Evolutionary conservation across 2,329 filamentous ascomycete species (phyloP), one percentile per base, ranked within the genome.

Genomic region (Colletotrichum limetticola): DNA sequence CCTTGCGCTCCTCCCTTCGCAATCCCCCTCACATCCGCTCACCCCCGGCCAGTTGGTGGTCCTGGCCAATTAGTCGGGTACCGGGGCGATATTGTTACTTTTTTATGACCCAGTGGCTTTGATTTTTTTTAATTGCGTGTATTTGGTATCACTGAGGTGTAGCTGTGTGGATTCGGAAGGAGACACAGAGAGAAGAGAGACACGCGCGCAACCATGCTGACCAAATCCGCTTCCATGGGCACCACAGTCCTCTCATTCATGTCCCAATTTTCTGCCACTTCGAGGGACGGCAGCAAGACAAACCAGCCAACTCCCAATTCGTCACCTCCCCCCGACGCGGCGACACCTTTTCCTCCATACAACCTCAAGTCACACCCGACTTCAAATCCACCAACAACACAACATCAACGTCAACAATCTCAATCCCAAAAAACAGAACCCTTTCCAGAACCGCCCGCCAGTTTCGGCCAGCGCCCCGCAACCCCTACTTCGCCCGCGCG

Each of bases 171-270:
- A 37, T 32, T 32, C 1, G 35, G 14, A 37, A 37, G 14, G 35
- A 37, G 35, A 37, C 11, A 14, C 5, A 37, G 35, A 42, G 12
- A 42, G 35, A 35, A 16, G 14, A 12, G 53, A 30, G 46, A 59
- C 26, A 52, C 49, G 68, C n/a, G 49, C 62, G 35, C 35, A 42
- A 74, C 62, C 59, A 74, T 74, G 71, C 71, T 74, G 57, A 74
- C 71, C 62, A 74, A 71, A 53, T 72, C 71, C 32, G 32, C 71
- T 63, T 67, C 71, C 16, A 55, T 71, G 62, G 71, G 68, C 42
- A 46, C 42, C 68, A 76, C 82, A 97, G 95, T 97, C 70, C 88
- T 95, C 78, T 97, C 94, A 78, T 97, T 97, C 84, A 96, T 97
- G 89, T 95, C 93, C 82, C 91, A 92, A 84, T 92, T 94, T 86